A percentile compares a stretch with the other conserved stretches of the same genome.
These are phyloP conservation scores for Gossypium stocksii DNA, from an alignment of 345 rosid species.

Conservation along the genomic window DNA sequence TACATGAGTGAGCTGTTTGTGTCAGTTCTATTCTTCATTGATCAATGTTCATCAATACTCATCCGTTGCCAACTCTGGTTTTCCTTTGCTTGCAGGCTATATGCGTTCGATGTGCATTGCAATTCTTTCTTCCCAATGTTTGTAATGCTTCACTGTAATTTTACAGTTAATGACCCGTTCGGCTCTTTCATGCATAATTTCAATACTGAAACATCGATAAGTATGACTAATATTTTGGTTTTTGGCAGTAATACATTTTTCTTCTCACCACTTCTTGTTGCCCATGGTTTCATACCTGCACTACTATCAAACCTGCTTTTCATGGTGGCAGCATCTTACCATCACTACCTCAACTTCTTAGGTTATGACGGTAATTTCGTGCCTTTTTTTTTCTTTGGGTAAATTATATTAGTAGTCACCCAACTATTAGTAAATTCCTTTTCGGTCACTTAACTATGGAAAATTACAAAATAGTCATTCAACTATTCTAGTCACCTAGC, in stretches of 20 bases:
- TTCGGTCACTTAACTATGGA: too few species aligned
- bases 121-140: slow-evolving; percentile 99
- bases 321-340: slow-evolving; percentile 85
- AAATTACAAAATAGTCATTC: too few species aligned
- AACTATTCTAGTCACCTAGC: too few species aligned
- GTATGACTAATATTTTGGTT: slow-evolving; percentile 14
- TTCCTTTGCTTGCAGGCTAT: slow-evolving; percentile 56
- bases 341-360: slow-evolving; percentile 92
- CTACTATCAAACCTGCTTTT: slow-evolving; percentile 84
- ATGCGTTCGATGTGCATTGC: slow-evolving; percentile 99
- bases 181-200: not conserved
- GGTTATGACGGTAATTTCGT: slow-evolving; percentile 84
- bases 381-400: slow-evolving; percentile 17
- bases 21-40: not conserved
- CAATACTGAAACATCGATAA: not conserved
- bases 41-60: slow-evolving; percentile 7
- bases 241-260: slow-evolving; percentile 85
- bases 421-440: too few species aligned
- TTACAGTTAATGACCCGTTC: not conserved
- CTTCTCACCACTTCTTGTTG: slow-evolving; percentile 73
- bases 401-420: too few species aligned
- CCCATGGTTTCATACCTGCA: slow-evolving; percentile 85
- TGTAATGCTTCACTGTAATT: slow-evolving; percentile 80
- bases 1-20: not conserved
- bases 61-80: slow-evolving; percentile 13